Conservation (phyloP, 208 protist genomes). For the Acanthamoeba sp. region DNA sequence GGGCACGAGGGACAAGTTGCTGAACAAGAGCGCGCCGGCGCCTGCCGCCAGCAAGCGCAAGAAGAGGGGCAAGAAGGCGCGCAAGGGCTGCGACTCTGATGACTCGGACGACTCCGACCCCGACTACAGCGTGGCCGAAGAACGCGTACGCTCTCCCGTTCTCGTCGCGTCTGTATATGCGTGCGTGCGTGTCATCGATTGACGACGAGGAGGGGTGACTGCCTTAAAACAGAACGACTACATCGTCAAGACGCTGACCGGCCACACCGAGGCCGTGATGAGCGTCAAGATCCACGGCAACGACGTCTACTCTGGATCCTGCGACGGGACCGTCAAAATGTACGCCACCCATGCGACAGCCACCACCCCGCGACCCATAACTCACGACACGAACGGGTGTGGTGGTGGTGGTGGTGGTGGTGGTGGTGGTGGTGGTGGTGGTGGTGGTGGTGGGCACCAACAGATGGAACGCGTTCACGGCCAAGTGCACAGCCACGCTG, state of each 20-base stretch:
- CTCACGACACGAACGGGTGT: neutral
- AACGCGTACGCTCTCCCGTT: neutral
- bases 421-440: neutral
- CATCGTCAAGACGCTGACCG: constrained; percentile 28
- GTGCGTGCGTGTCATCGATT: neutral
- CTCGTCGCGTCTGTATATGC: neutral
- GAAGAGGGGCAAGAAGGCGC: neutral
- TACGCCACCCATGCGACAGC: neutral
- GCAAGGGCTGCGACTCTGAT: neutral
- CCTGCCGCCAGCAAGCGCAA: neutral
- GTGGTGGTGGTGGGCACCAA: too few relatives aligned
- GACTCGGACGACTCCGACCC: neutral
- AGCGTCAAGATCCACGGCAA: constrained; percentile 34
- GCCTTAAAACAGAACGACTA: neutral
- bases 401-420: neutral
- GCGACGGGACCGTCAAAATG: constrained; percentile 54
- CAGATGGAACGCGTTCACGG: constrained; percentile 53
- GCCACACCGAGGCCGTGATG: constrained; percentile 22
- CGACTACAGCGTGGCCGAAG: neutral
- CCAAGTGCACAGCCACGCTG: constrained; percentile 29
- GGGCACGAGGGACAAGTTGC: neutral
- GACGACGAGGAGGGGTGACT: too few relatives aligned
- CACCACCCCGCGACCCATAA: neutral
- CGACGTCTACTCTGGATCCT: constrained; percentile 18
- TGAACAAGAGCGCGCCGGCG: neutral